A percentile compares a stretch with the other conserved stretches of the same genome.
These are phyloP conservation scores for Reticulascus tulasneorum DNA, from an alignment of 2,329 filamentous ascomycete species.

Conservation along the genomic window DNA sequence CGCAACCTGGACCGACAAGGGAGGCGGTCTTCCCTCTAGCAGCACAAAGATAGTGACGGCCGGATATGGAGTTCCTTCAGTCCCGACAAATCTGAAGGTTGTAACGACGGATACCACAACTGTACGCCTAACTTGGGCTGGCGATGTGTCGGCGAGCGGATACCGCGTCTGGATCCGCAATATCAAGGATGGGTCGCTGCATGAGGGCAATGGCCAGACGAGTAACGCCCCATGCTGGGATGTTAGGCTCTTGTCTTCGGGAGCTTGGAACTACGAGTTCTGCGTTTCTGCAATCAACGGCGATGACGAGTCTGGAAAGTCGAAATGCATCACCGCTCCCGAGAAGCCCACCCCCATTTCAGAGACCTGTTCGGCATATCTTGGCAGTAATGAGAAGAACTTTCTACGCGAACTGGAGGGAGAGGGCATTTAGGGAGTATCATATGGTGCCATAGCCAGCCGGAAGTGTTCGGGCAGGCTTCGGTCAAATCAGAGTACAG, in stretches of 20 bases:
- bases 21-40: background rate
- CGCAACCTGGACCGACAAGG: slow-evolving; percentile 2
- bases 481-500: too few relatives aligned
- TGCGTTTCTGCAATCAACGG: slow-evolving; percentile 17
- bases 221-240: too few relatives aligned
- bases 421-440: too few relatives aligned
- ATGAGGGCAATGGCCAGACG: too few relatives aligned
- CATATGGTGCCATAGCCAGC: too few relatives aligned
- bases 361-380: too few relatives aligned
- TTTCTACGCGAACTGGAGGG: too few relatives aligned
- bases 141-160: background rate
- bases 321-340: background rate
- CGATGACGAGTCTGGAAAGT: slow-evolving; percentile 8
- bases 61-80: background rate
- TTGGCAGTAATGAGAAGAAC: too few relatives aligned
- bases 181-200: too few relatives aligned
- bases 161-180: slow-evolving; percentile 8
- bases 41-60: slow-evolving; percentile 2
- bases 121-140: background rate
- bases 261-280: slow-evolving; percentile 17
- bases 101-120: background rate
- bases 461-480: too few relatives aligned
- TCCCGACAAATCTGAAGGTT: background rate
- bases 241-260: slow-evolving; percentile 13
- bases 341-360: too few relatives aligned